These are phyloP conservation scores for Podila verticillata DNA, from an alignment of 192 early-diverging fungal species.

Conservation along the genomic window DNA sequence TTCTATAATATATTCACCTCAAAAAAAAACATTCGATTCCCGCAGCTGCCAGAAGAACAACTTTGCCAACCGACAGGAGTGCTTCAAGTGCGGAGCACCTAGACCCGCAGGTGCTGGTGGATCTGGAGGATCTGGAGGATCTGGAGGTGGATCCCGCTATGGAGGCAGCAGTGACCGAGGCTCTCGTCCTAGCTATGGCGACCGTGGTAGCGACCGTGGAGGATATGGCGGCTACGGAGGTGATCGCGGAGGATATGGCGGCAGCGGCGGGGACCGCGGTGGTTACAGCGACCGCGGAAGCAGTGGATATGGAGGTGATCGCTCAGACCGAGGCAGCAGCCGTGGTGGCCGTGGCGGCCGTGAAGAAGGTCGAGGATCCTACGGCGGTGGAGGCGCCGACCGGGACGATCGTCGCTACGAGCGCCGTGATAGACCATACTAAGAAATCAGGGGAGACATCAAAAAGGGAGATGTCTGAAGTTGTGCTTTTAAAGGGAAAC, in stretches of 20 bases:
- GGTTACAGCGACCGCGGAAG: constrained; percentile 43
- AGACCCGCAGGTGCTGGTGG: constrained; percentile 57
- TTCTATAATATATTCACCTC: background rate
- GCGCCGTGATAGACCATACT: constrained; percentile 59
- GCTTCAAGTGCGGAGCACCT: constrained; percentile 70
- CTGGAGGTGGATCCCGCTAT: constrained; percentile 41
- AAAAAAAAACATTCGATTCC: background rate
- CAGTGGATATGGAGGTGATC: constrained; percentile 32
- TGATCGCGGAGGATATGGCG: constrained; percentile 33
- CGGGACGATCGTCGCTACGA: constrained; percentile 57
- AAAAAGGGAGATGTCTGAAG: too few relatives aligned
- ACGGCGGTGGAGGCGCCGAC: constrained; percentile 50
- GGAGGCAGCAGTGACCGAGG: constrained; percentile 54
- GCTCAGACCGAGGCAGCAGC: constrained; percentile 12
- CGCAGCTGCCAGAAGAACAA: constrained; percentile 73
- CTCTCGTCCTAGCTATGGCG: constrained; percentile 44
- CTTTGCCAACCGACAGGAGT: constrained; percentile 70
- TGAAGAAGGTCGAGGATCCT: constrained; percentile 46
- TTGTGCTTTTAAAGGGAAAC: background rate
- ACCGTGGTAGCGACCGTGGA: constrained; percentile 51
- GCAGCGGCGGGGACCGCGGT: constrained; percentile 14
- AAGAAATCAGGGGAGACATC: constrained; percentile 9
- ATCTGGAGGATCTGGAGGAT: constrained; percentile 15
- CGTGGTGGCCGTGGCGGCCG: constrained; percentile 45
- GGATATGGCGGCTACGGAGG: constrained; percentile 25